Conservation (phyloP, 225 moss, liverwort and hornwort genomes). For the Physcomitrellopsis africana region DNA sequence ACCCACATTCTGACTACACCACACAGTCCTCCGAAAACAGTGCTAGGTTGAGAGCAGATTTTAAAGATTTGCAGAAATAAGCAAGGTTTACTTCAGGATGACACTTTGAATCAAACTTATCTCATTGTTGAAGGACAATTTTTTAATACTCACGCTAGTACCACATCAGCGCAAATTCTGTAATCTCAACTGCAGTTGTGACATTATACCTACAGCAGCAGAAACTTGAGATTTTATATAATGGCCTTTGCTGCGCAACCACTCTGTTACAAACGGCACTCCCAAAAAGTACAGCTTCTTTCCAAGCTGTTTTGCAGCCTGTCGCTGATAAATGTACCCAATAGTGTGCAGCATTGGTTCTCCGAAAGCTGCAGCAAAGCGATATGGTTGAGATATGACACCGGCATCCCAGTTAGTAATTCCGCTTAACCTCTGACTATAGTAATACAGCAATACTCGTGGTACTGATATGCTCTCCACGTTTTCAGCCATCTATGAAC, state of each 20-base stretch:
- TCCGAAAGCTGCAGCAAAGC: conserved; percentile 67
- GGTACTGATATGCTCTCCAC: conserved; percentile 16
- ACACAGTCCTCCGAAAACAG: too few species aligned
- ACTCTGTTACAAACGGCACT: conserved; percentile 82
- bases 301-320: conserved; percentile 86
- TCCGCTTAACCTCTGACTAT: too few species aligned
- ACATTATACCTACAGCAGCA: conserved; percentile 68
- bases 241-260: conserved; percentile 95
- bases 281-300: conserved; percentile 74
- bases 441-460: too few species aligned
- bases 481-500: conserved; percentile 24
- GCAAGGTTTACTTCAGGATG: not conserved
- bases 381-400: too few species aligned
- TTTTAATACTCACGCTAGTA: not conserved
- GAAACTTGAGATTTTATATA: conserved; percentile 81
- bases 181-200: not conserved
- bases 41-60: not conserved
- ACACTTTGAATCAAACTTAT: too few species aligned
- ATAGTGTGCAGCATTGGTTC: conserved; percentile 83
- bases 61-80: not conserved
- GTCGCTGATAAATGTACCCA: conserved; percentile 82
- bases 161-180: too few species aligned
- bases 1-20: too few species aligned
- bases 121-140: not conserved
- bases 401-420: too few species aligned